Conservation (phyloP, 2,329 filamentous ascomycete species). For the Alternaria angustiovoidea region DNA sequence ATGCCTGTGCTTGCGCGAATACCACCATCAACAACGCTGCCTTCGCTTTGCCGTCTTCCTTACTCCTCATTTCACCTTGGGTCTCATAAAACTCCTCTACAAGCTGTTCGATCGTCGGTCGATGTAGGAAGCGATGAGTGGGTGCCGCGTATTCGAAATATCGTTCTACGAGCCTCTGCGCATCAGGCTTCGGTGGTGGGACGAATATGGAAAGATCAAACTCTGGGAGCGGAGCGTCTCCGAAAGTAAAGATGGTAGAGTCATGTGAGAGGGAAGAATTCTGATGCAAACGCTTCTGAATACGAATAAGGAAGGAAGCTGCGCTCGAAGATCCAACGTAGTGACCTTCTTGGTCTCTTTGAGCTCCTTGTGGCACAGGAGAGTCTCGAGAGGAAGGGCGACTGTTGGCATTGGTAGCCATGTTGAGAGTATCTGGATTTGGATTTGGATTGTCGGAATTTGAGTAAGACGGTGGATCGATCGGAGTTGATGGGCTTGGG, state of each 20-base stretch:
- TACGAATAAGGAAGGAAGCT: slow-evolving; percentile 59
- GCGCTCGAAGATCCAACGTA: slow-evolving; percentile 60
- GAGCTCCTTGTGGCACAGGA: slow-evolving; percentile 53
- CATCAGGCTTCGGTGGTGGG: slow-evolving; percentile 54
- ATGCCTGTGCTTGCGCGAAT: slow-evolving; percentile 61
- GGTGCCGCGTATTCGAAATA: slow-evolving; percentile 70
- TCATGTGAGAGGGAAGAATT: slow-evolving; percentile 48
- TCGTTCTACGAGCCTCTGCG: slow-evolving; percentile 56
- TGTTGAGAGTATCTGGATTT: slow-evolving; percentile 22
- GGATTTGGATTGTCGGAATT: background rate
- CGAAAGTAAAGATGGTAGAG: slow-evolving; percentile 60
- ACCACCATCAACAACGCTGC: slow-evolving; percentile 61
- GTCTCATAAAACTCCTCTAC: slow-evolving; percentile 59
- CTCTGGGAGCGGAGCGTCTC: slow-evolving; percentile 59
- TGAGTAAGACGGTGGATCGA: slow-evolving; percentile 27
- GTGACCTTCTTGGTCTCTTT: slow-evolving; percentile 58
- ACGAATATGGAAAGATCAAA: slow-evolving; percentile 56
- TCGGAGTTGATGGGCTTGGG: slow-evolving; percentile 19
- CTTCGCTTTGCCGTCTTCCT: slow-evolving; percentile 53
- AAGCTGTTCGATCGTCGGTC: slow-evolving; percentile 59
- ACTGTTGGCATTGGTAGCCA: slow-evolving; percentile 21
- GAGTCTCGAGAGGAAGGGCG: slow-evolving; percentile 51
- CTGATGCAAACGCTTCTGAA: slow-evolving; percentile 59
- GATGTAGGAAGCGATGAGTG: slow-evolving; percentile 66
- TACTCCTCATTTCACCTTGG: slow-evolving; percentile 51